These are phyloP conservation scores for Clarireedia paspali DNA, from an alignment of 2,329 filamentous ascomycete genomes.

Conservation along the genomic window DNA sequence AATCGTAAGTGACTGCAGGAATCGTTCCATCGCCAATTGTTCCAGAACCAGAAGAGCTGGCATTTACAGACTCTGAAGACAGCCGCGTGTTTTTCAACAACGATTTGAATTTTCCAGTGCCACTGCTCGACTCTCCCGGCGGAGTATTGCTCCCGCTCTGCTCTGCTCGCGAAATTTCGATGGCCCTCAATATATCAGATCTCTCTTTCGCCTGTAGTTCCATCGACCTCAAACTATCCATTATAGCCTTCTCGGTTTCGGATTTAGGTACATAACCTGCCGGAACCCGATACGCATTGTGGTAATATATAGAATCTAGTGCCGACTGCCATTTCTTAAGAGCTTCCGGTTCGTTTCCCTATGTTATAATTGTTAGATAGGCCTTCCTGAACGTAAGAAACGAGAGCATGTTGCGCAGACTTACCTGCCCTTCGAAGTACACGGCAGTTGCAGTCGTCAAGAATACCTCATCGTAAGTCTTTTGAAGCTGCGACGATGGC, in stretches of 20 bases:
- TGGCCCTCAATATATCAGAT: slow-evolving; percentile 77
- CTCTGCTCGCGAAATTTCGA: slow-evolving; percentile 57
- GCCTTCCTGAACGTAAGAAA: neutral
- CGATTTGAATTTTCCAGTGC: slow-evolving; percentile 31
- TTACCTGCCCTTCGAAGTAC: slow-evolving; percentile 89
- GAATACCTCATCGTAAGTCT: slow-evolving; percentile 96
- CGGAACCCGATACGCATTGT: slow-evolving; percentile 69
- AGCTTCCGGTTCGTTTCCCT: slow-evolving; percentile 90
- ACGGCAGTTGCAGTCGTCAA: slow-evolving; percentile 90
- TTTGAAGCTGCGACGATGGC: slow-evolving; percentile 71
- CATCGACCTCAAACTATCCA: slow-evolving; percentile 73
- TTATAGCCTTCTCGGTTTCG: slow-evolving; percentile 76
- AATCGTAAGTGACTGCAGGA: slow-evolving; percentile 69
- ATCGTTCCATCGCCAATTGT: slow-evolving; percentile 71
- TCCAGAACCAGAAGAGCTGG: neutral
- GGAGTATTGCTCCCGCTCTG: slow-evolving; percentile 72
- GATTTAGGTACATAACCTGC: slow-evolving; percentile 62
- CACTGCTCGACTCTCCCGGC: slow-evolving; percentile 69
- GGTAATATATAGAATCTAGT: slow-evolving; percentile 80
- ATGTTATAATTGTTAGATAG: slow-evolving; percentile 4
- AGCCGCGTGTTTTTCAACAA: slow-evolving; percentile 2
- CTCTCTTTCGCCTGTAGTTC: slow-evolving; percentile 91
- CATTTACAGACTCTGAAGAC: slow-evolving; percentile 1
- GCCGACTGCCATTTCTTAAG: slow-evolving; percentile 84
- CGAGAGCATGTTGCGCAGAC: slow-evolving; percentile 6